phyloP scores from a whole-genome alignment of 2,329 filamentous ascomycete genomes.

The Dryadomyces quercivorus region DNA sequence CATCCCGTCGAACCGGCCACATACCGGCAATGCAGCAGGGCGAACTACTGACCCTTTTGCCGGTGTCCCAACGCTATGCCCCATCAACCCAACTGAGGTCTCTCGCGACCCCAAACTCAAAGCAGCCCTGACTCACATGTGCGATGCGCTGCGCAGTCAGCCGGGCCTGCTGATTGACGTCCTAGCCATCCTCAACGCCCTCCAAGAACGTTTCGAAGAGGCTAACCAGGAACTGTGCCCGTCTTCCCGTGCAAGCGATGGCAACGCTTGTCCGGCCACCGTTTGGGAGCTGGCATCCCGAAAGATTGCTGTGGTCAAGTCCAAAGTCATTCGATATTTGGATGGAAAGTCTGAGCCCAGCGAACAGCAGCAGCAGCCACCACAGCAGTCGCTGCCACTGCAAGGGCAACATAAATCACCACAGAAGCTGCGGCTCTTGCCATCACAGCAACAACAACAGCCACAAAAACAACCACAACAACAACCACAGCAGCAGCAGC shows the following conservation, averaged over 20 bases:
- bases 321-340: conserved; percentile 34
- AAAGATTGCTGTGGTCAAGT: conserved; percentile 32
- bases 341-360: conserved; percentile 15
- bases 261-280: conserved; percentile 24
- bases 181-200: conserved; percentile 25
- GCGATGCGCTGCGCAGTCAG: conserved; percentile 28
- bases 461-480: neutral
- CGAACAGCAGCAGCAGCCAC: neutral
- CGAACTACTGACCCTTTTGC: neutral
- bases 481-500: neutral
- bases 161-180: conserved; percentile 33
- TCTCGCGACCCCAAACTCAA: conserved; percentile 26
- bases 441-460: neutral
- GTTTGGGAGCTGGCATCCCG: conserved; percentile 35
- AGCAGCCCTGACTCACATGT: conserved; percentile 26
- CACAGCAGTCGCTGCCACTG: neutral
- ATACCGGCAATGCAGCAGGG: neutral
- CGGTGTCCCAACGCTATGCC: neutral
- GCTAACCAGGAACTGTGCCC: conserved; percentile 25
- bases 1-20: conserved; percentile 2
- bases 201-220: conserved; percentile 31
- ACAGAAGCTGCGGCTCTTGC: neutral
- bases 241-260: conserved; percentile 10
- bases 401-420: neutral
- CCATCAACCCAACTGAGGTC: conserved; percentile 11